phyloP scores from a whole-genome alignment of 2,329 filamentous ascomycete genomes.

The Helotiales sp. region DNA sequence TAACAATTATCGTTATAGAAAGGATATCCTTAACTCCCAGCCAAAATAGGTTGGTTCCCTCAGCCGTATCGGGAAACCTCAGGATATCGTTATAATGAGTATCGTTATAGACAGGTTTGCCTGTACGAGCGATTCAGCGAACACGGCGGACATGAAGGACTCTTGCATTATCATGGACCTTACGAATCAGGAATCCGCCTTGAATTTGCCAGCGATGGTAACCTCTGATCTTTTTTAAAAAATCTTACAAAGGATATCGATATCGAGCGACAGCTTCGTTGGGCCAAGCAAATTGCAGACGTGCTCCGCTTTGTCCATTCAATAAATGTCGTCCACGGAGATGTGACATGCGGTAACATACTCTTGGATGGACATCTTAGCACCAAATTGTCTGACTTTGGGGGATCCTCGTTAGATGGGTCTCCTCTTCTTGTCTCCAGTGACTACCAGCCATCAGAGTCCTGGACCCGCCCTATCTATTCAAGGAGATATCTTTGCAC shows the following conservation, averaged over 20 bases:
- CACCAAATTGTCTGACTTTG: background rate
- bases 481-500: background rate
- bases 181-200: constrained; percentile 3
- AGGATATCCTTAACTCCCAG: background rate
- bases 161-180: background rate
- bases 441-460: background rate
- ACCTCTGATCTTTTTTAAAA: background rate
- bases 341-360: constrained; percentile 1
- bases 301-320: background rate
- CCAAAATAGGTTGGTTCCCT: background rate
- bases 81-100: background rate
- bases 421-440: background rate
- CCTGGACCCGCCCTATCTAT: background rate
- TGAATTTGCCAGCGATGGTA: background rate
- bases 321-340: background rate
- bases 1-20: background rate
- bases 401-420: background rate
- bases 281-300: background rate
- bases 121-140: background rate
- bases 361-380: background rate
- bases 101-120: background rate
- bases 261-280: background rate
- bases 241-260: background rate
- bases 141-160: background rate
- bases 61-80: background rate